Evolutionary conservation across 2,329 filamentous ascomycete genomes (phyloP).

Genomic region (Cytospora piceicola): DNA sequence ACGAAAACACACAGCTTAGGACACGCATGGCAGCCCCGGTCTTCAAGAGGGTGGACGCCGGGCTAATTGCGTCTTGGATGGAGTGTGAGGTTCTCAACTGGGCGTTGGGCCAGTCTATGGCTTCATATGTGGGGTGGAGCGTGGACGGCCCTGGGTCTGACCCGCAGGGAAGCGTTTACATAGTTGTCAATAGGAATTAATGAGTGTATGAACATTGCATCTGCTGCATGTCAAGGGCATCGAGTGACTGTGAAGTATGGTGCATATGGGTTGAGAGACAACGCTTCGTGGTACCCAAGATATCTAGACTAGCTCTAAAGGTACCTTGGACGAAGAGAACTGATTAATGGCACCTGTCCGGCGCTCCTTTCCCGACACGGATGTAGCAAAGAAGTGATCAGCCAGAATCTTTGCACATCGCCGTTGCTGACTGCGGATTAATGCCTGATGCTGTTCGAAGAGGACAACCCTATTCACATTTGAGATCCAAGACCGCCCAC

Average conservation of each 20-base stretch:
- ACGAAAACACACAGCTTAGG: neutral
- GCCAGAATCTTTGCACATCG: constrained; percentile 8
- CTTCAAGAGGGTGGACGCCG: neutral
- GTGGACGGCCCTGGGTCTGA: neutral
- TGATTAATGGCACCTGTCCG: neutral
- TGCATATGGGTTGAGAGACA: neutral
- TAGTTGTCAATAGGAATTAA: constrained; percentile 25
- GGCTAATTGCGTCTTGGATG: neutral
- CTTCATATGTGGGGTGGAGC: neutral
- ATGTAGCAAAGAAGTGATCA: neutral
- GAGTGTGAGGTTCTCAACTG: neutral
- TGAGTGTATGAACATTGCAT: constrained; percentile 26
- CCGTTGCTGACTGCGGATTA: constrained; percentile 23
- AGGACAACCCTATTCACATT: neutral
- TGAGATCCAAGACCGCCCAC: neutral
- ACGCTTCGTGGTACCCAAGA: constrained; percentile 4
- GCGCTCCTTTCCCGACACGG: neutral
- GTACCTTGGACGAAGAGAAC: neutral
- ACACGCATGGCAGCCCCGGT: neutral
- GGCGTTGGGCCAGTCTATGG: neutral
- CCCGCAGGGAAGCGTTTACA: neutral
- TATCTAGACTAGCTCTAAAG: constrained; percentile 10
- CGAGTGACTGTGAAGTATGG: neutral
- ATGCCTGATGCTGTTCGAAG: constrained; percentile 15
- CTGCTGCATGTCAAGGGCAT: neutral